Base-by-base conservation (phyloP, 2,329 filamentous ascomycete species). In the Colletotrichum trifolii region DNA sequence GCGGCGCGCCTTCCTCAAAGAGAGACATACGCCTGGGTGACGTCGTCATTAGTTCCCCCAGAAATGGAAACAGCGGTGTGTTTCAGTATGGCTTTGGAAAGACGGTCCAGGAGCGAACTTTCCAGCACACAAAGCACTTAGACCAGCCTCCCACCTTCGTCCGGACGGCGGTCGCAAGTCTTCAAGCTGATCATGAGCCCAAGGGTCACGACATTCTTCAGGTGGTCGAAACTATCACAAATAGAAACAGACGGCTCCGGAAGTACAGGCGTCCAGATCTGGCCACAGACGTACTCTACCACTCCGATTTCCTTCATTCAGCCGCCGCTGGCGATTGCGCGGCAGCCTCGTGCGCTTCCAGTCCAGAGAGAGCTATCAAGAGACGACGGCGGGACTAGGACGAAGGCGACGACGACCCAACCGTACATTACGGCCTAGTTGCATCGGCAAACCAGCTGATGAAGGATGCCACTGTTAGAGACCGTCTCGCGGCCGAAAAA, bases 371-470 rank as follows among this genome's bases (percentile, higher is more conserved):
- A 17, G 3, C 17, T 17, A 17, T 17, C 17, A 17, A 17, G 17
- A 17, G 17, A 17, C 17, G 17, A 11, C 9, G 9, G 5, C 17
- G 45, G 6, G 45, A 11, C 3, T 12, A 25, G 17, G 45, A 47
- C 5, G 45, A 47, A 9, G 45, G 34, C 9, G 45, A 47, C 9
- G 11, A 47, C 8, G 25, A 10, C 8, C 56, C 56, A 3, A 45
- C 65, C 4, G 62, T 70, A 8, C 71, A 73, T 50, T 71, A 68
- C 35, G 70, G 71, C 3, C 38, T 69, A 1, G 70, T 76, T n/a
- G 74, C 73, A 0, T 79, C 77, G 0, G 74, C 72, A 0, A 76
- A 80, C 47, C 67, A 70, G 4, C 74, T 81, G 0, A 75, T 82
- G 57, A 79, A 76, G 50, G 70, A 76, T 17, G 74, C 70, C 0